These are phyloP conservation scores for Stentor coeruleus DNA, from an alignment of 73 alveolate genomes.

Conservation along the genomic window DNA sequence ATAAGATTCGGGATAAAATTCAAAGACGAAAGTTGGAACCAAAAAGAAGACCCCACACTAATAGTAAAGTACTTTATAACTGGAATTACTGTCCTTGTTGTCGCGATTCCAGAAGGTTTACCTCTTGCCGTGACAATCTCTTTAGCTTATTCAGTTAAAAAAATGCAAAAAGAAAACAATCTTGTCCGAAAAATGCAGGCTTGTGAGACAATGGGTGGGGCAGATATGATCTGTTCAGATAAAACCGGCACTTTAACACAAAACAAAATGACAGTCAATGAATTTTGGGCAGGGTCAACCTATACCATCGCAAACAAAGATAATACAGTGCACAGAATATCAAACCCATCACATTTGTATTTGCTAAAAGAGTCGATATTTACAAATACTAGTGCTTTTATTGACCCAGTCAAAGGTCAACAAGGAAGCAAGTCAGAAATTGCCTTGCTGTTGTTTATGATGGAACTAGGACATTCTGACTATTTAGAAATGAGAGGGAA, in stretches of 20 bases:
- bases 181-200: conserved; percentile 82
- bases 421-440: conserved; percentile 15
- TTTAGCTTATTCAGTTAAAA: conserved; percentile 77
- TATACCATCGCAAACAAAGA: neutral
- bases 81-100: conserved; percentile 71
- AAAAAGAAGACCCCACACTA: conserved; percentile 32
- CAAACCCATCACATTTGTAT: neutral
- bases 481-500: conserved; percentile 22
- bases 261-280: conserved; percentile 58
- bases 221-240: conserved; percentile 86
- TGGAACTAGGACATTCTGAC: conserved; percentile 4
- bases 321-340: neutral
- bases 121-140: conserved; percentile 87
- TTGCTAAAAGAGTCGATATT: conserved; percentile 19
- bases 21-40: conserved; percentile 42
- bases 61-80: conserved; percentile 67
- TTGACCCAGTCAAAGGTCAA: neutral
- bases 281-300: conserved; percentile 21
- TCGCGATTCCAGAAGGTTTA: conserved; percentile 94
- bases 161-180: conserved; percentile 76
- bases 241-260: conserved; percentile 88
- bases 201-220: conserved; percentile 95
- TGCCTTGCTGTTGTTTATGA: neutral
- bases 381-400: neutral
- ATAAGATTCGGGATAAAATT: neutral